Base-by-base conservation (phyloP, 2,329 filamentous ascomycete species). In the Colletotrichum siamense region DNA sequence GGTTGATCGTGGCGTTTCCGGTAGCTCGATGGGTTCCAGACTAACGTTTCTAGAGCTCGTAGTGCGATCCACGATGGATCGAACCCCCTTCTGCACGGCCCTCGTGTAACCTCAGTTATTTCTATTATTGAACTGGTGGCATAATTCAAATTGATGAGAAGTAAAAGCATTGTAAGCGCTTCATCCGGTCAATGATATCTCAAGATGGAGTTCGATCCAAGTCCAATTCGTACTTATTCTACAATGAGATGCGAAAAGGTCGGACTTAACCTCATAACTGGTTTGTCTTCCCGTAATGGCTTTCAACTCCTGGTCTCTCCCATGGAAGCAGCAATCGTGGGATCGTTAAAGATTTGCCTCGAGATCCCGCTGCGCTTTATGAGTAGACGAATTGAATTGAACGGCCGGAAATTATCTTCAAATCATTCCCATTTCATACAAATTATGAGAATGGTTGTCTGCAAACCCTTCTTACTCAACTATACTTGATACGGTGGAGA, bases 231-330 rank as follows among this genome's bases (percentile, higher is more conserved):
- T n/a, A n/a, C 1, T 2, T 1, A 10, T 49, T 49, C 18, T 49
- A 49, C 39, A n/a, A 44, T n/a, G 1, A 49, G 18, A 49, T 3
- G 39, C 0, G 18, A 49, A 49, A 6, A n/a, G 1, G 18, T 1
- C 5, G 9, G 18, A 22, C n/a, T 22, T 52, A 2, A 52, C 4
- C 3, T 22, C 10, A 52, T 3, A 4, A 13, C 44, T 52, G 10
- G 0, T 22, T 1, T 5, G 12, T 13, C 10, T 52, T 12, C 1
- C n/a, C n/a, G 4, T 22, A 4, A 0, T 52, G 44, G n/a, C 5
- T 52, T 13, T 52, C n/a, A 22, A 22, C 6, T 13, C 44, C 44
- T 22, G 9, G 44, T 49, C 44, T 49, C 6, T 13, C 44, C 6
- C 18, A 49, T 49, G 6, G 44, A 49, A 22, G 10, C n/a, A 49